These are phyloP conservation scores for Aschersonia sp. DNA, from an alignment of 2,329 filamentous ascomycete genomes.

Conservation along the genomic window DNA sequence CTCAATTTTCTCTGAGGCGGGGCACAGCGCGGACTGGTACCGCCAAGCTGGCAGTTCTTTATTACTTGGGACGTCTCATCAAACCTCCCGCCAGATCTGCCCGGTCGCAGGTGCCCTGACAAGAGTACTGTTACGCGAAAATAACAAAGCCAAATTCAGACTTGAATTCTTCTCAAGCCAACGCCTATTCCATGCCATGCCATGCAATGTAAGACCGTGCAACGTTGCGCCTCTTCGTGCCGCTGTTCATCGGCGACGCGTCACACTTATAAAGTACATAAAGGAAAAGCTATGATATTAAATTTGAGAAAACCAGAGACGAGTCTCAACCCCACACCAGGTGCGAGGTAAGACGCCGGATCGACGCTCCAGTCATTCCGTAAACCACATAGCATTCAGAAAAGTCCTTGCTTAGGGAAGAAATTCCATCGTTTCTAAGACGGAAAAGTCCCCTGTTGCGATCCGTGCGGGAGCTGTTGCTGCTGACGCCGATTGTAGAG, in stretches of 20 bases:
- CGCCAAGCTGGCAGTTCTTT: too few species aligned
- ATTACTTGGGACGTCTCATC: too few species aligned
- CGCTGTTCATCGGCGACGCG: not conserved
- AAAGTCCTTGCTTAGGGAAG: not conserved
- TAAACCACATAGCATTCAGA: too few species aligned
- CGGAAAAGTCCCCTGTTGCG: slow-evolving; percentile 18
- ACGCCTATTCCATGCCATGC: slow-evolving; percentile 17
- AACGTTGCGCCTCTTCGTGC: not conserved
- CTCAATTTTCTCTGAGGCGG: too few species aligned
- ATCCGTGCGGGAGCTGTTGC: slow-evolving; percentile 9
- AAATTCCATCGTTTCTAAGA: slow-evolving; percentile 16
- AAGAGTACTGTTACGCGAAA: not conserved
- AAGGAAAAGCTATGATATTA: not conserved
- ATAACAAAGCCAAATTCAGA: not conserved
- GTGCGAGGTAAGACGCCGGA: too few species aligned
- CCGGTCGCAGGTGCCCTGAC: too few species aligned
- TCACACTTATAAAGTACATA: not conserved
- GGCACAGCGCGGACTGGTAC: too few species aligned
- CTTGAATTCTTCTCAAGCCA: slow-evolving; percentile 6
- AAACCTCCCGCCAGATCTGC: too few species aligned
- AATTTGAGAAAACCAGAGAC: not conserved
- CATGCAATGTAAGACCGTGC: slow-evolving; percentile 7
- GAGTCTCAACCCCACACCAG: not conserved
- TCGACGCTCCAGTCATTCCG: too few species aligned
- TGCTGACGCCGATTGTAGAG: slow-evolving; percentile 18